Percentiles rank a stretch among this genome's conserved stretches.
Conservation (phyloP, 179 eudicot species). For the Patellifolia procumbens region DNA sequence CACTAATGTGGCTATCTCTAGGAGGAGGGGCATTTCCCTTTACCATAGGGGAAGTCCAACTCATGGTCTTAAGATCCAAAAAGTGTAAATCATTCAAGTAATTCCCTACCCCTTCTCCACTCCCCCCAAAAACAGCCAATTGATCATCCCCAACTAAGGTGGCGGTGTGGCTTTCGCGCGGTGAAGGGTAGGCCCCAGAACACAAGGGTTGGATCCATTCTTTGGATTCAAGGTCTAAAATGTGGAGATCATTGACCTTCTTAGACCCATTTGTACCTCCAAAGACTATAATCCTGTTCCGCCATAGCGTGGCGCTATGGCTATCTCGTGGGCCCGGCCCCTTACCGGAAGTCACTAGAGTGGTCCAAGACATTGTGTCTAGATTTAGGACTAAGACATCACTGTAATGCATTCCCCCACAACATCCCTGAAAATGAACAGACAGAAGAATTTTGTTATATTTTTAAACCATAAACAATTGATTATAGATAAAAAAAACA, state of each 20-base stretch:
- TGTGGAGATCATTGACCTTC: conserved; percentile 77
- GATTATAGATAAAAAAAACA: too few relatives aligned
- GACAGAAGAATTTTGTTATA: neutral
- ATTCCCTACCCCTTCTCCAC: conserved; percentile 84
- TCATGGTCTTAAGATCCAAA: conserved; percentile 70
- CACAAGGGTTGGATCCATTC: conserved; percentile 67
- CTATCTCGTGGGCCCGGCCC: conserved; percentile 90
- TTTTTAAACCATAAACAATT: too few relatives aligned
- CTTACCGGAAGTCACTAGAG: conserved; percentile 56
- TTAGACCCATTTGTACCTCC: conserved; percentile 85
- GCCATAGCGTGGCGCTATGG: conserved; percentile 69
- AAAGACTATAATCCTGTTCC: conserved; percentile 64
- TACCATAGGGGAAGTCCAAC: conserved; percentile 58
- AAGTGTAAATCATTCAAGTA: conserved; percentile 83
- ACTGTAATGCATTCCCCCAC: conserved; percentile 92
- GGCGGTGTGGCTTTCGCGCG: conserved; percentile 92
- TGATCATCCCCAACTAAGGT: conserved; percentile 58
- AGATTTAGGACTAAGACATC: conserved; percentile 74
- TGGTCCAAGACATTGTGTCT: conserved; percentile 75
- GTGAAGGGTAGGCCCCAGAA: conserved; percentile 61
- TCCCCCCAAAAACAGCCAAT: conserved; percentile 81
- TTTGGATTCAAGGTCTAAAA: conserved; percentile 60
- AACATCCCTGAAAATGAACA: conserved; percentile 67
- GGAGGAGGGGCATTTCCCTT: conserved; percentile 62
- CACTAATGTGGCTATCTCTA: conserved; percentile 79